A percentile compares a stretch with the other conserved stretches of the same genome.
These are phyloP conservation scores for Leishmania major DNA, from an alignment of 208 protist species.

Conservation along the genomic window DNA sequence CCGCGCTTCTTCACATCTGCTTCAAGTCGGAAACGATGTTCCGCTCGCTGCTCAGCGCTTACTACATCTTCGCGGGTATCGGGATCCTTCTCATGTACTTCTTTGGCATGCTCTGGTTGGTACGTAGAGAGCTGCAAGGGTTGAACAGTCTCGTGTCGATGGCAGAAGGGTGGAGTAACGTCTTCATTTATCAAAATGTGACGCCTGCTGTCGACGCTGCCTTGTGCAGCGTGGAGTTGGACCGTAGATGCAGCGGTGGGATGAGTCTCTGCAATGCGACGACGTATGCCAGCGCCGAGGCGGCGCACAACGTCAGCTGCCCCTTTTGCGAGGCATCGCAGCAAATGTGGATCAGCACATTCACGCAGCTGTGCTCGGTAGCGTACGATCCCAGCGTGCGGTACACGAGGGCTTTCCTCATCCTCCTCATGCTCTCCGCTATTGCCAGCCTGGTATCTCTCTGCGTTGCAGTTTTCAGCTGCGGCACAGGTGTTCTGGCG, in stretches of 20 bases:
- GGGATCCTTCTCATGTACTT: slow-evolving; percentile 1
- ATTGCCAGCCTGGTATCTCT: not conserved
- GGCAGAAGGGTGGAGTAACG: not conserved
- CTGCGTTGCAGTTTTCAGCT: slow-evolving; percentile 6
- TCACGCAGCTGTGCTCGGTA: not conserved
- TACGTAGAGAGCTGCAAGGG: not conserved
- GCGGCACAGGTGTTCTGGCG: slow-evolving; percentile 1
- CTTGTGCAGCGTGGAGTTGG: slow-evolving; percentile 2
- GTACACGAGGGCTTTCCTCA: not conserved
- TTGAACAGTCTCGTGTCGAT: not conserved
- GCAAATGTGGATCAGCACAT: not conserved
- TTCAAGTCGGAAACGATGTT: not conserved
- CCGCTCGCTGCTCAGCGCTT: not conserved
- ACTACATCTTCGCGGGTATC: not conserved
- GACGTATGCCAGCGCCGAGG: not conserved
- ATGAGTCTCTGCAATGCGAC: not conserved
- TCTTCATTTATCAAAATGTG: slow-evolving; percentile 4
- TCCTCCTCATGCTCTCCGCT: not conserved
- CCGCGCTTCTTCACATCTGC: slow-evolving; percentile 3
- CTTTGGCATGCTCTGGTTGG: slow-evolving; percentile 2
- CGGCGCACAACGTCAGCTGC: not conserved
- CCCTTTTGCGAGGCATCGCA: not conserved
- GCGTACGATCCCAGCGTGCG: not conserved
- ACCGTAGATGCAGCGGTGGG: slow-evolving; percentile 1
- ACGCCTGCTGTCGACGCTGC: not conserved